Percentiles rank a stretch among this genome's conserved stretches.
Conservation (phyloP, 371 early-diverging fungal genomes). For the Parasitella parasitica region DNA sequence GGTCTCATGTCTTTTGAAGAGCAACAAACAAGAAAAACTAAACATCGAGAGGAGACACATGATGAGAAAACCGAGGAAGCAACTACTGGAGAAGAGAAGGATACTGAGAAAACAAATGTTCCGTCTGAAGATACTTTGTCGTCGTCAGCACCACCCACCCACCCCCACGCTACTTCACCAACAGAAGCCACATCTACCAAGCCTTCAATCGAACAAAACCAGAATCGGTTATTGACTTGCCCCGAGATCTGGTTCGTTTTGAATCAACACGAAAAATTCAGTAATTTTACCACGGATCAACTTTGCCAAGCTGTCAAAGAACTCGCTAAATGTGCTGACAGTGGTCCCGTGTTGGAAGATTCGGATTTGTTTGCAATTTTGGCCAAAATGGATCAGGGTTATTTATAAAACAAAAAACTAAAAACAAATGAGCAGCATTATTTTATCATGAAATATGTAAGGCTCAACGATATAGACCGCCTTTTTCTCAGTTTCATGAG, state of each 20-base stretch:
- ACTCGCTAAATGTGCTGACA: conserved; percentile 53
- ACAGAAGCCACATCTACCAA: conserved; percentile 1
- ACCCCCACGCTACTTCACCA: background rate
- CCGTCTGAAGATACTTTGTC: background rate
- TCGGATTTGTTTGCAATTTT: conserved; percentile 28
- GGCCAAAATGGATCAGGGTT: conserved; percentile 24
- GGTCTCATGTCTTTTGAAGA: conserved; percentile 5
- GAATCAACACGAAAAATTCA: conserved; percentile 49
- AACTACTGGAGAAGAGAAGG: background rate
- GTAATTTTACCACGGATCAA: conserved; percentile 35
- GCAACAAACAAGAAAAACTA: background rate
- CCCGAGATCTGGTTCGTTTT: conserved; percentile 55
- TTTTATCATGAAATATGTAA: too few relatives aligned
- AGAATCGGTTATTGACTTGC: conserved; percentile 24
- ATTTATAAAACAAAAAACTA: background rate
- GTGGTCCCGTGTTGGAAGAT: conserved; percentile 53
- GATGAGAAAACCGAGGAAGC: background rate
- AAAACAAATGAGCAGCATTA: background rate
- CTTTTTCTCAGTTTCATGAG: too few relatives aligned
- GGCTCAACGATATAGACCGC: too few relatives aligned
- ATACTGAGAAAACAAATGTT: background rate
- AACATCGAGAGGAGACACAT: background rate
- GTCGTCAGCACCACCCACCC: background rate
- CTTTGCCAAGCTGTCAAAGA: conserved; percentile 49
- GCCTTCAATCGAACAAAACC: too few relatives aligned